These are phyloP conservation scores for Nicotiana rustica DNA, from an alignment of 305 asterid genomes.

Conservation along the genomic window DNA sequence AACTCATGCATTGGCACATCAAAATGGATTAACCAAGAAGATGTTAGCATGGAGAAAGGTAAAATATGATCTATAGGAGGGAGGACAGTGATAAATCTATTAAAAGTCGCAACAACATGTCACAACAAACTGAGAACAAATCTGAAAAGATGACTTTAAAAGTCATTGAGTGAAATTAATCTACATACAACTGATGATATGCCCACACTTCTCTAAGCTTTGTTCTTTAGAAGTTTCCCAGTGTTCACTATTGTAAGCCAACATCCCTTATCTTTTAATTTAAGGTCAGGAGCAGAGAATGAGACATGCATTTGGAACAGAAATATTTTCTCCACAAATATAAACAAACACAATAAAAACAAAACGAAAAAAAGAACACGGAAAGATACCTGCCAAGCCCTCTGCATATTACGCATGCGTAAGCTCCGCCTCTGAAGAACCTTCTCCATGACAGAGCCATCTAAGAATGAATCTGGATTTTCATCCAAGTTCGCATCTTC, in stretches of 20 bases:
- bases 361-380: constrained; percentile 19
- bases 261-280: constrained; percentile 18
- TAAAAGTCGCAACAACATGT: background rate
- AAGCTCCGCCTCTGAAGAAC: constrained; percentile 94
- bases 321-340: constrained; percentile 18
- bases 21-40: background rate
- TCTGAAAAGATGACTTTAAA: background rate
- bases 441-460: constrained; percentile 94
- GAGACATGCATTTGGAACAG: constrained; percentile 19
- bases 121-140: background rate
- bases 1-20: background rate
- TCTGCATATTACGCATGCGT: constrained; percentile 97
- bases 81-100: background rate
- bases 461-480: constrained; percentile 69
- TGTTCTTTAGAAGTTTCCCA: background rate
- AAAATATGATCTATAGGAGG: background rate
- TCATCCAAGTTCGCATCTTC: constrained; percentile 58
- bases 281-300: constrained; percentile 24
- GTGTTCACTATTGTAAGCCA: constrained; percentile 19
- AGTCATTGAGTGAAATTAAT: background rate
- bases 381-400: constrained; percentile 86
- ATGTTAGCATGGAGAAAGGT: background rate
- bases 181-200: background rate
- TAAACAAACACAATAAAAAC: constrained; percentile 1
- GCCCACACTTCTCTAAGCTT: background rate